Evolutionary conservation across 2,329 filamentous ascomycete species (phyloP), one percentile per base, ranked within the genome.

Genomic region (Stachybotrys chlorohalonatus): DNA sequence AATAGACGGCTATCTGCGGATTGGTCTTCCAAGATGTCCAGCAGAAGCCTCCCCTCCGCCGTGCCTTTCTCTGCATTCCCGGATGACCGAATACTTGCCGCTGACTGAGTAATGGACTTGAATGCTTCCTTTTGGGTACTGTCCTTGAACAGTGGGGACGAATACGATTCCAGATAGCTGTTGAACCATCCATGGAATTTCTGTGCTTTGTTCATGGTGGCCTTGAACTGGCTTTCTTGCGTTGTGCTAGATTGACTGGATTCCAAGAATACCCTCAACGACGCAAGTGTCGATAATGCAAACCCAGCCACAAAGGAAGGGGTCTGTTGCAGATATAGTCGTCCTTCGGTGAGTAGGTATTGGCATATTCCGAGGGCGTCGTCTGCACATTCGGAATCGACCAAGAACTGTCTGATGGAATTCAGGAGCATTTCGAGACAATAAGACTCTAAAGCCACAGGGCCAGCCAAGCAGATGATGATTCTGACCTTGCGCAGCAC

Each of bases 371-470:
- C 93, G 49, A 97, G 78, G 1, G 89, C 86, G 72, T 99, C 94
- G 64, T 96, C 90, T 9, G 92, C 89, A 68, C 93, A 97, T 64
- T 95, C 87, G 0, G 86, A 80, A 61, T 97, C 87, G 1, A 86
- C 86, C 6, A 97, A 75, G 60, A 91, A 95, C 0, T 85, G 84
- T 9, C 87, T 80, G 17, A 96, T 76, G 1, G 88, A 86, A 63
- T 91, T 89, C 1, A 99, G 77, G 0, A 95, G 77, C 89, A 96
- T 94, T 68, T 99, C 90, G 13, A 96, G 69, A 11, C 90, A 89
- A 65, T 97, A 97, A 0, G 87, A 88, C 47, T 83, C 75, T 30
- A 87, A 76, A n/a, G 88, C 89, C 52, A 85, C 78, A 1, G 82
- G 68, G 0, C 90, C 91, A 31, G 90, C 87, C 49, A 97, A 74